Conservation (phyloP, 2,329 filamentous ascomycete genomes). For the Epichloe sibirici region DNA sequence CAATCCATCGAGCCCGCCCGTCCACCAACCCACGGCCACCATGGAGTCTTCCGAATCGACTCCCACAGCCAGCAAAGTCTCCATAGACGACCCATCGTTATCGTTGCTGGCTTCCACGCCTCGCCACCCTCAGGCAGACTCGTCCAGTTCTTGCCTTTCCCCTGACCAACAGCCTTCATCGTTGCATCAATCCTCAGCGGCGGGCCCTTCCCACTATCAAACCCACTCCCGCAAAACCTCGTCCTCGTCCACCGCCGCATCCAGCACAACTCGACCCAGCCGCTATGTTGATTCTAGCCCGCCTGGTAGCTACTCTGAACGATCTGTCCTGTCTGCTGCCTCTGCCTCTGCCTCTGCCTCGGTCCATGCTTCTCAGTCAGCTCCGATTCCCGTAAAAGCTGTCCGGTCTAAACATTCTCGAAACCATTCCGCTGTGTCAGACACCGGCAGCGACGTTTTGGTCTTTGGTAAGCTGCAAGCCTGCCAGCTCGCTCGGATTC, state of each 20-base stretch:
- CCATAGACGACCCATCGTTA: conserved; percentile 1
- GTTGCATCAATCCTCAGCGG: background rate
- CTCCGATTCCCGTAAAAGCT: conserved; percentile 28
- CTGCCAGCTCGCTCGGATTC: conserved; percentile 35
- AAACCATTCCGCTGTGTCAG: conserved; percentile 30
- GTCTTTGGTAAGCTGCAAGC: conserved; percentile 25
- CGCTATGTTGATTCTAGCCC: conserved; percentile 48
- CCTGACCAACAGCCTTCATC: background rate
- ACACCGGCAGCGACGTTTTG: conserved; percentile 28
- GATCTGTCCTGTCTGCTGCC: conserved; percentile 49
- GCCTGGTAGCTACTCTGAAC: conserved; percentile 43
- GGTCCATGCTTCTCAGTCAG: conserved; percentile 32
- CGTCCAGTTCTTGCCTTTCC: background rate
- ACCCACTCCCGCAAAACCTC: conserved; percentile 25
- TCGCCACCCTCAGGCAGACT: background rate
- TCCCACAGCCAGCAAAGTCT: background rate
- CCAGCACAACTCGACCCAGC: conserved; percentile 36
- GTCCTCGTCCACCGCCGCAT: conserved; percentile 27
- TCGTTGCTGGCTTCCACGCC: too few relatives aligned
- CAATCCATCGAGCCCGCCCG: background rate
- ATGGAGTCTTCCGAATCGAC: conserved; percentile 4
- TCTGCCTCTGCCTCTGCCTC: conserved; percentile 25
- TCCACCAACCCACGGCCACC: background rate
- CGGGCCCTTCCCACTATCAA: background rate
- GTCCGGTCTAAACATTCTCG: conserved; percentile 30